Conservation (phyloP, 768 basidiomycete species). For the Mycena crocata region DNA sequence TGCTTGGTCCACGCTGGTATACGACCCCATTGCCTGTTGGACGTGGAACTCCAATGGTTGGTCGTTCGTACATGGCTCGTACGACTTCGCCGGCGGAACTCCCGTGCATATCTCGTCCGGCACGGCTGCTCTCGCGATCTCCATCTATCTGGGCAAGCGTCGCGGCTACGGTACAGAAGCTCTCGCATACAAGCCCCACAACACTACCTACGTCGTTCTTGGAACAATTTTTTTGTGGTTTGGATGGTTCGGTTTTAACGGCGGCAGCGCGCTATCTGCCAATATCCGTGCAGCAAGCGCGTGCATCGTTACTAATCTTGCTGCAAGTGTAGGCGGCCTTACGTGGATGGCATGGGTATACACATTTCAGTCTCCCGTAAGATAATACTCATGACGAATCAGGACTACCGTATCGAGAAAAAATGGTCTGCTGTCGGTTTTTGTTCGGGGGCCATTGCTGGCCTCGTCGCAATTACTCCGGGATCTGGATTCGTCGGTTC, state of each 20-base stretch:
- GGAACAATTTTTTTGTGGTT: constrained; percentile 91
- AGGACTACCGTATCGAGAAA: constrained; percentile 92
- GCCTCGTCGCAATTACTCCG: constrained; percentile 90
- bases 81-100: constrained; percentile 64
- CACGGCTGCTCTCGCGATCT: constrained; percentile 90
- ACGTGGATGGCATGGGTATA: constrained; percentile 93
- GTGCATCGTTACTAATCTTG: constrained; percentile 93
- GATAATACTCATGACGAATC: not conserved
- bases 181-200: constrained; percentile 93
- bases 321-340: constrained; percentile 86
- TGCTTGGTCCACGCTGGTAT: constrained; percentile 88
- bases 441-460: constrained; percentile 94
- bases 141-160: constrained; percentile 76
- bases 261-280: constrained; percentile 90
- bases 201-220: constrained; percentile 90
- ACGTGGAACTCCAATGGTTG: constrained; percentile 89
- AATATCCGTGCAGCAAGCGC: constrained; percentile 90
- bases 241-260: constrained; percentile 94
- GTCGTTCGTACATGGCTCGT: constrained; percentile 81
- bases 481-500: constrained; percentile 85
- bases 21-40: constrained; percentile 96
- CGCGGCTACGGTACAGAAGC: constrained; percentile 42
- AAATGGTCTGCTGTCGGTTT: constrained; percentile 96
- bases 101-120: constrained; percentile 98
- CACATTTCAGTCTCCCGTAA: not conserved